Base-by-base conservation (phyloP, 305 asterid genomes). In the Fraxinus xanthoxyloides region DNA sequence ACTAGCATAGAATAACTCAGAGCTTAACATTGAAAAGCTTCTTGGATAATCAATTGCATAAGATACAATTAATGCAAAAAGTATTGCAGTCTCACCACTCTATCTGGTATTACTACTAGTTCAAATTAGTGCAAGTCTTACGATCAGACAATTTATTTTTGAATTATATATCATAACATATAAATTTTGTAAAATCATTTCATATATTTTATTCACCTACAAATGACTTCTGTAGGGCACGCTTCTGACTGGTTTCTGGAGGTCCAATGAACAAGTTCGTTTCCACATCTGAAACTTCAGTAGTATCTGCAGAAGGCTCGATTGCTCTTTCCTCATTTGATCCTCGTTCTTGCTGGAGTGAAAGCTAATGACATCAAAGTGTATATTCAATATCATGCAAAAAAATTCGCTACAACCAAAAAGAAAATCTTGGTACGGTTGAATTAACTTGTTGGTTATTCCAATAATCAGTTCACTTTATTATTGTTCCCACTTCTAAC, bases 191-290 rank as follows among this genome's bases (percentile, higher is more conserved):
- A 17, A 48, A 51, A 51, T 51, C 8, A 6, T 17, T 51, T 19
- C 61, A 51, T 51, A 51, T 4, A 51, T 51, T 51, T 51, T 17
- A 17, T 54, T n/a, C 24, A 5, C 24, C 63, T 36, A 36, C 7
- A 7, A n/a, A 54, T 17, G 24, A 5, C 24, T 54, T 54, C 63
- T 5, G 24, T 5, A 54, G 63, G 23, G 63, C 24, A 26, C 88
- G 93, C 86, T 87, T 90, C 23, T 56, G 82, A 88, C 97, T 89
- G 35, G 87, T 76, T 86, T 93, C 97, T 0, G 98, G 98, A 7
- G 78, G 93, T 35, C 98, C 98, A 24, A 95, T 95, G 88, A 90
- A 92, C 89, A 95, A 73, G 31, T 91, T 97, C 3, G 98, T 95
- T 85, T 93, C 98, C 81, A 95, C 98, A 34, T 92, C 95, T 34